Base-by-base conservation (phyloP, 2,329 filamentous ascomycete species). In the Aspergillus niger region DNA sequence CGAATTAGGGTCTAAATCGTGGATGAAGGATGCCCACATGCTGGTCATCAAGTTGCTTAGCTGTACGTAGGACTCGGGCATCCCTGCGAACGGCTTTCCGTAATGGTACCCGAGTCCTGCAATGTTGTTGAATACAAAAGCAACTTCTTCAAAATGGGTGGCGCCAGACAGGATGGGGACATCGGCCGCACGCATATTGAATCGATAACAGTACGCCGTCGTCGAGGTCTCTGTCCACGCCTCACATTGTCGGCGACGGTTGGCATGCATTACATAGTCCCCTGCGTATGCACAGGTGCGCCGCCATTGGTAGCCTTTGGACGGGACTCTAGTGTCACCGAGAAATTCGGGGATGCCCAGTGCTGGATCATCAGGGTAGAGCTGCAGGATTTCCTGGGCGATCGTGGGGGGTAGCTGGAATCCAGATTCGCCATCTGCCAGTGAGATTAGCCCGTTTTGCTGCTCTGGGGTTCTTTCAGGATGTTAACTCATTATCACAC, bases 171-270 rank as follows among this genome's bases (percentile, higher is more conserved):
- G 71, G 10, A 76, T 73, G 0, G 77, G 71, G 1, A 80, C 65
- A 8, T 83, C 81, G 3, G 79, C 77, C 0, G 81, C 51, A 28
- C 63, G 71, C 8, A 84, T 84, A 68, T 89, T 85, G 78, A 89
- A 89, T 50, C 84, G 81, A 74, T 87, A 89, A 67, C 82, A 84
- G 76, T 86, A 89, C 8, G 83, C 83, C 6, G 82, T 76, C 2
- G 84, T 67, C 13, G 76, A 74, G 30, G 77, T 72, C 8, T 74
- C 74, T 11, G 83, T 76, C 81, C 83, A 86, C 1, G 77, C 75
- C 65, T 84, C 76, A 62, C 81, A 83, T 5, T 83, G 81, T 22
- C 80, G 75, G 3, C 86, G 80, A 1, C 86, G 81, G 32, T 81
- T 80, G 5, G 83, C 86, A 60, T 86, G 83, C 74, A 88, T 83